Conservation (phyloP, 73 alveolate genomes). For the Paramecium sexaurelia region DNA sequence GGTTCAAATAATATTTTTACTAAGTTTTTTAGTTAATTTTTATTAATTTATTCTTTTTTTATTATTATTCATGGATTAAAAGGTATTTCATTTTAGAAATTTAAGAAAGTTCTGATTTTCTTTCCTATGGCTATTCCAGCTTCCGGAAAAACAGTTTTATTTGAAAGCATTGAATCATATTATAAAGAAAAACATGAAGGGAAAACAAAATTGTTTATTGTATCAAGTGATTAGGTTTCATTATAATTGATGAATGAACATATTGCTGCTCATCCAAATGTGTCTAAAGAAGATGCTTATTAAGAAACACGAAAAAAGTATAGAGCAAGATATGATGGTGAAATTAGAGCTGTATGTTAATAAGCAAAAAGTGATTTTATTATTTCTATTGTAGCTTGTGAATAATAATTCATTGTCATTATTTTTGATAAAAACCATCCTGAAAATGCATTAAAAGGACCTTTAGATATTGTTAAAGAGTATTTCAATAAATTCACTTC, state of each 20-base stretch:
- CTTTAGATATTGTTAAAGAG: not conserved
- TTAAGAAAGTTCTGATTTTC: not conserved
- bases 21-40: not conserved
- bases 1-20: not conserved
- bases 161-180: not conserved
- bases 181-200: not conserved
- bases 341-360: not conserved
- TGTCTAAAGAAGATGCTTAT: conserved; percentile 12
- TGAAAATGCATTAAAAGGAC: conserved; percentile 40
- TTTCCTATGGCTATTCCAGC: conserved; percentile 64
- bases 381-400: not conserved
- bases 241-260: conserved; percentile 20
- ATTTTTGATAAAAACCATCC: conserved; percentile 58
- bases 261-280: not conserved
- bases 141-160: conserved; percentile 31
- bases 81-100: not conserved
- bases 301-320: not conserved
- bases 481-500: not conserved
- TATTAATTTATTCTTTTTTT: not conserved
- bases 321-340: not conserved
- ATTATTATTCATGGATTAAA: conserved; percentile 12
- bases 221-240: conserved; percentile 14
- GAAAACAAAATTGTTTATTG: not conserved
- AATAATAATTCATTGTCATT: not conserved
- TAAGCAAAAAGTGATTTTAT: not conserved